Percentiles rank a stretch among this genome's conserved stretches.
phyloP scores from a whole-genome alignment of 805 yeast genomes.

The Nakazawaea laoshanensis region DNA sequence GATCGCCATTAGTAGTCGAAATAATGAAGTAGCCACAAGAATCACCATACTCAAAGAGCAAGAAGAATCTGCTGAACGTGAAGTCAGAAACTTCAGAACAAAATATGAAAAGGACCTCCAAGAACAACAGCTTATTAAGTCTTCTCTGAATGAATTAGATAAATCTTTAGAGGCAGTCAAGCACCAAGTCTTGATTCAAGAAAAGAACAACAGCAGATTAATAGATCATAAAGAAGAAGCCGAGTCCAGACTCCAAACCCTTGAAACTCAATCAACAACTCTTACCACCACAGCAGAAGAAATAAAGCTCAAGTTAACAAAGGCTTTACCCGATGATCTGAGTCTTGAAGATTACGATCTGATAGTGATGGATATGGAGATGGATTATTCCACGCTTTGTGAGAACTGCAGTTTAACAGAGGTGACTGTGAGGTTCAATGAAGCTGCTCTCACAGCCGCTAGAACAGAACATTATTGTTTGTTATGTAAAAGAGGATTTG shows the following conservation, averaged over 20 bases:
- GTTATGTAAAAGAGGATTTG: constrained; percentile 65
- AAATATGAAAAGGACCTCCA: no score
- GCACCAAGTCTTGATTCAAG: no score
- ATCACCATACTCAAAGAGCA: constrained; percentile 36
- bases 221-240: no score
- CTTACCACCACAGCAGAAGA: no score
- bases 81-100: constrained; percentile 17
- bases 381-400: constrained; percentile 48
- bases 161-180: no score
- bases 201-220: no score
- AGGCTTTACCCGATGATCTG: constrained; percentile 26
- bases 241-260: no score
- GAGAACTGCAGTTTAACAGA: constrained; percentile 62
- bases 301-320: constrained; percentile 10
- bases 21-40: constrained; percentile 51
- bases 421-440: constrained; percentile 63
- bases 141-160: no score
- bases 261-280: no score
- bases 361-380: constrained; percentile 47
- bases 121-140: no score
- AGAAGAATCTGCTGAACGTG: constrained; percentile 4
- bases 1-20: constrained; percentile 43
- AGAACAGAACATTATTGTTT: constrained; percentile 50
- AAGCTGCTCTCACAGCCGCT: constrained; percentile 61
- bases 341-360: constrained; percentile 42